Conservation (phyloP, 495 filamentous ascomycete species). For the Penicillium soppii region DNA sequence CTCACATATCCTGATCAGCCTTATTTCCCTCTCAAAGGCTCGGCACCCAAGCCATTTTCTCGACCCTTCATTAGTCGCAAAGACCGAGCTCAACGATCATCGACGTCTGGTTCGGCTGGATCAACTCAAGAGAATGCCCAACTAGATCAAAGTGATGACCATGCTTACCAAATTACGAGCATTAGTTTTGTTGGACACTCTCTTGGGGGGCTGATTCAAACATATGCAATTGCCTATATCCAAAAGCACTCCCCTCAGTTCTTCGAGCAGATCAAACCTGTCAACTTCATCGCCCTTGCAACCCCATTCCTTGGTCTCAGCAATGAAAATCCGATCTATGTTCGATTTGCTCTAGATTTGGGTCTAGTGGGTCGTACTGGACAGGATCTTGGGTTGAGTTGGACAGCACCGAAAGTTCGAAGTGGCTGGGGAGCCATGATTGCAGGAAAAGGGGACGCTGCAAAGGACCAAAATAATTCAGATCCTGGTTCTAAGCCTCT, state of each 20-base stretch:
- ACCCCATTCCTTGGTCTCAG: constrained; percentile 90
- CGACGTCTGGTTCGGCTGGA: constrained; percentile 1
- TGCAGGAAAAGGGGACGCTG: constrained; percentile 67
- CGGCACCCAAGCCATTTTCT: constrained; percentile 39
- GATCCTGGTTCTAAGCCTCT: constrained; percentile 85
- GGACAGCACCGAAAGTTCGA: constrained; percentile 82
- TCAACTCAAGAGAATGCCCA: constrained; percentile 12
- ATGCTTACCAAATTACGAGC: constrained; percentile 82
- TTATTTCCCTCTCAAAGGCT: constrained; percentile 67
- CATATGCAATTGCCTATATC: constrained; percentile 95
- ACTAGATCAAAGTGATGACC: constrained; percentile 31
- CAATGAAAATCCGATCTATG: constrained; percentile 96
- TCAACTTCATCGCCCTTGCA: constrained; percentile 93
- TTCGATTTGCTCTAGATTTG: constrained; percentile 95
- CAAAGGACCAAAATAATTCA: constrained; percentile 60
- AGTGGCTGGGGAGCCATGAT: constrained; percentile 88
- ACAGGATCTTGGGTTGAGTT: constrained; percentile 90
- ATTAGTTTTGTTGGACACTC: constrained; percentile 97
- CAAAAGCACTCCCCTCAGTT: constrained; percentile 93
- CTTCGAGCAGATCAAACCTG: constrained; percentile 79
- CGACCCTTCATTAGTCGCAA: constrained; percentile 33
- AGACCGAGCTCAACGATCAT: constrained; percentile 12
- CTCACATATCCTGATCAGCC: constrained; percentile 94
- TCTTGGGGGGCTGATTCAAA: constrained; percentile 87
- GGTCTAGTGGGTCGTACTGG: constrained; percentile 93